Conservation (phyloP, 805 yeast genomes). For the Saccharomycopsis schoenii region DNA sequence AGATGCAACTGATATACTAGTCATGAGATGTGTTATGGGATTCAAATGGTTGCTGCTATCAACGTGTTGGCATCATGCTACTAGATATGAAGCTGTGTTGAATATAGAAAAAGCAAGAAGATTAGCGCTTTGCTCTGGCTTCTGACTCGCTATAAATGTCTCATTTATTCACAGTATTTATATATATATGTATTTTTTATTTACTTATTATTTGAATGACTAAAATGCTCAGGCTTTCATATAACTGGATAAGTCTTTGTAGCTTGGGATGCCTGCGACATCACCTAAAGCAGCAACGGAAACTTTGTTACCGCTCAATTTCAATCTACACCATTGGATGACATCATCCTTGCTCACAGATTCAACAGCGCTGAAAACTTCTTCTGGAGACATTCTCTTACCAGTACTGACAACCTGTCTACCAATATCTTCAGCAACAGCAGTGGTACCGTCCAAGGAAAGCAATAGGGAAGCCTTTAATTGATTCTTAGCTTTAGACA, state of each 20-base stretch:
- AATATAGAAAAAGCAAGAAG: no score
- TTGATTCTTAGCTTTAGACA: slow-evolving; percentile 90
- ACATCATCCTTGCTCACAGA: slow-evolving; percentile 71
- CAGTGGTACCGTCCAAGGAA: slow-evolving; percentile 89
- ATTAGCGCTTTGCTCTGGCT: no score
- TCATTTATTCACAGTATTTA: no score
- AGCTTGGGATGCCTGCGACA: slow-evolving; percentile 59
- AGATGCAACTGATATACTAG: no score
- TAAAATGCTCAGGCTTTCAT: neutral
- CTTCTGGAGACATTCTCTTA: slow-evolving; percentile 36
- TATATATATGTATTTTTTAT: no score
- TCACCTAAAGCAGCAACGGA: slow-evolving; percentile 92
- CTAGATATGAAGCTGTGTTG: no score
- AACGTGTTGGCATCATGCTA: no score
- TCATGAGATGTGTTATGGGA: no score
- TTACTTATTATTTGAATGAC: no score
- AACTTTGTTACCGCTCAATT: slow-evolving; percentile 66
- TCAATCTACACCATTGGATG: slow-evolving; percentile 78
- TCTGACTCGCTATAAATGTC: no score
- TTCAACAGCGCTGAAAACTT: slow-evolving; percentile 54
- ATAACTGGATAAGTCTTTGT: slow-evolving; percentile 29
- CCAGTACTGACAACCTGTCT: slow-evolving; percentile 96
- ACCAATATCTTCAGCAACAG: slow-evolving; percentile 96
- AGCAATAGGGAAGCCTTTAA: slow-evolving; percentile 83
- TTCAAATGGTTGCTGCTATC: no score